Evolutionary conservation across 768 basidiomycete genomes (phyloP).

Genomic region (Hypholoma sublateritium): DNA sequence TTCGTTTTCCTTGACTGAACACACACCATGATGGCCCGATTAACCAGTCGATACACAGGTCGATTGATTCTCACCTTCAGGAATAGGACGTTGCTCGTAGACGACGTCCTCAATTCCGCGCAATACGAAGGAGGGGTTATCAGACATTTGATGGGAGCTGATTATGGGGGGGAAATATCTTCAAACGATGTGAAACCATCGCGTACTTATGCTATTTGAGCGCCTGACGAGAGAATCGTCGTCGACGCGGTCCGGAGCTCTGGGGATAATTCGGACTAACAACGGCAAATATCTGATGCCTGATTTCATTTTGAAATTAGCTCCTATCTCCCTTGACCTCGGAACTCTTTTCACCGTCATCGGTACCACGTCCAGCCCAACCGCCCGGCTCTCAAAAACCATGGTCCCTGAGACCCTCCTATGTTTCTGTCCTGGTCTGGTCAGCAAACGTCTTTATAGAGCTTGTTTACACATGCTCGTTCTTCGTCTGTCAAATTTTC

Average conservation of each 20-base stretch:
- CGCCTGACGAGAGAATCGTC: not conserved
- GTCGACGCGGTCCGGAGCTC: slow-evolving; percentile 1
- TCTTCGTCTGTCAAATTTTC: not conserved
- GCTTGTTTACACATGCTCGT: not conserved
- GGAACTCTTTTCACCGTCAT: not conserved
- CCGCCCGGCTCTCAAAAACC: too few species aligned
- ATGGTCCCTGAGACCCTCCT: not conserved
- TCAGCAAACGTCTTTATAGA: not conserved
- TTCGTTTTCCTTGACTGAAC: slow-evolving; percentile 65
- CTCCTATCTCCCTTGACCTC: slow-evolving; percentile 1
- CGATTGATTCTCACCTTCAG: slow-evolving; percentile 48
- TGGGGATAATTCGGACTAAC: slow-evolving; percentile 17
- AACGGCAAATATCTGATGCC: slow-evolving; percentile 3
- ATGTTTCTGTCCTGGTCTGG: not conserved
- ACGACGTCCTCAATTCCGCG: slow-evolving; percentile 64
- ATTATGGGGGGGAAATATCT: slow-evolving; percentile 4
- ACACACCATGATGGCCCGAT: not conserved
- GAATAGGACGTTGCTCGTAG: slow-evolving; percentile 76
- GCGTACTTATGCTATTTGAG: slow-evolving; percentile 2
- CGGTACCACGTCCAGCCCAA: too few species aligned
- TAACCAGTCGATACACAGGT: not conserved
- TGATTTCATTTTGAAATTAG: not conserved
- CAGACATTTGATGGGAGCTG: slow-evolving; percentile 40
- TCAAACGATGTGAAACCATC: slow-evolving; percentile 1
- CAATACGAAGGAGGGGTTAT: slow-evolving; percentile 82